Evolutionary conservation across 768 basidiomycete genomes (phyloP), one percentile per base, ranked within the genome.

Genomic region (Tricholoma bakamatsutake): DNA sequence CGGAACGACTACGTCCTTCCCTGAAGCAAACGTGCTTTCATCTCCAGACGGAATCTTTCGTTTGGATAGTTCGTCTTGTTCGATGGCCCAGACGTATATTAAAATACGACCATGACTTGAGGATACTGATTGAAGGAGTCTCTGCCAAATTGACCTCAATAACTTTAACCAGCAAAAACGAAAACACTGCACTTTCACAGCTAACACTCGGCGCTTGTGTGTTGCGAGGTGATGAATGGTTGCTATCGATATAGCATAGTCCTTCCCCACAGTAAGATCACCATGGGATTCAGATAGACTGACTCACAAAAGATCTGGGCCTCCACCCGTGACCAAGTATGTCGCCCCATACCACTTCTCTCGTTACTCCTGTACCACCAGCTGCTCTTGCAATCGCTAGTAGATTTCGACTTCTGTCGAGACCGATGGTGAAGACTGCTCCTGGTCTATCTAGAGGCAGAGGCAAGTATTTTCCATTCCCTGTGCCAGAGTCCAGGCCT

Each of bases 191-290:
- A 90, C 93, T 79, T 91, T 76, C 7, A 98, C 81, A 2, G 93
- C 87, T 15, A 76, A 66, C 59, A 75, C 78, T 17, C 97, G 80
- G 33, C 97, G 81, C 54, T 80, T 78, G 9, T 79, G 77, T 0
- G 93, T 96, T 3, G 93, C 85, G 5, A 99, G 78, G 69, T 99
- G 97, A 64, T 99, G 97, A 46, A 98, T 91, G 2, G 96, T 98
- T 27, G 97, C 97, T 59, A 99, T 95, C 4, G 95, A 97, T 49
- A 99, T 94, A 2, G 90, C 90, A 63, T 93, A 97, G 74, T 98
- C 93, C 95, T 98, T 37, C 10, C 39, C 42, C 33, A 59, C 10
- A 27, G 35, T 48, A 17, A 47, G 30, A 24, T 34, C 57, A 11
- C 43, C 15, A 48, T 31, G 30, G n/a, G 5, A 30, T 30, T 48